These are phyloP conservation scores for Aspergillus funiculosus DNA, from an alignment of 495 filamentous ascomycete species.

Conservation along the genomic window DNA sequence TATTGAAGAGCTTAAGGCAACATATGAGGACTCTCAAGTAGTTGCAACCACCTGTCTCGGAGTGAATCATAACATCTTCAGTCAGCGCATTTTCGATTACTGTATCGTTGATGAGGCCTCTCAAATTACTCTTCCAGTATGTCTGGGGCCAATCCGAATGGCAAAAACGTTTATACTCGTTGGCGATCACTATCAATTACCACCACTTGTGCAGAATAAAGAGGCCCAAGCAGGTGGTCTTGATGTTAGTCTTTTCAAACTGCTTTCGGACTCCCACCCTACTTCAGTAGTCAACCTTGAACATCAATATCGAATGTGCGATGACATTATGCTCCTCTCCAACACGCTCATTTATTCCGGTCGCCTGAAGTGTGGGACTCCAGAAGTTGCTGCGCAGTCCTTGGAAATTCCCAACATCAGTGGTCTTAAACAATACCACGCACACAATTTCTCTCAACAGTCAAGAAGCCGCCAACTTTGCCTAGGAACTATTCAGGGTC, in stretches of 20 bases:
- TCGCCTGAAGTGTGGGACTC: conserved; percentile 79
- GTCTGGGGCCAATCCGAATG: conserved; percentile 88
- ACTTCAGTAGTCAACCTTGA: conserved; percentile 81
- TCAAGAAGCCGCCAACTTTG: conserved; percentile 43
- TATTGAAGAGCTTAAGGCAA: conserved; percentile 74
- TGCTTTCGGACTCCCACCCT: conserved; percentile 83
- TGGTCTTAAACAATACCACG: conserved; percentile 52
- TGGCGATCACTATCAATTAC: conserved; percentile 92
- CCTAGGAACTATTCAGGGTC: conserved; percentile 37
- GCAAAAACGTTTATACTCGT: conserved; percentile 91
- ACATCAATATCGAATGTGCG: conserved; percentile 97
- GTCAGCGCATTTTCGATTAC: conserved; percentile 86
- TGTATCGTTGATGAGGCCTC: conserved; percentile 98
- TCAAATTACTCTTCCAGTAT: conserved; percentile 92
- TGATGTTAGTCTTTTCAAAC: conserved; percentile 88
- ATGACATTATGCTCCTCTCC: conserved; percentile 89
- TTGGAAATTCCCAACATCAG: conserved; percentile 54
- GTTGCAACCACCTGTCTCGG: conserved; percentile 94
- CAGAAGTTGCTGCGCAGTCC: conserved; percentile 61
- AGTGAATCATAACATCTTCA: conserved; percentile 83
- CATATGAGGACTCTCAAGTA: conserved; percentile 76
- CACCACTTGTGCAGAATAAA: conserved; percentile 88
- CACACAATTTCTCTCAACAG: conserved; percentile 30
- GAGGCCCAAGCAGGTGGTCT: conserved; percentile 80
- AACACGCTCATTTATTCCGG: conserved; percentile 92